Evolutionary conservation across 2,329 filamentous ascomycete species (phyloP).

Genomic region (Nemania sp.): DNA sequence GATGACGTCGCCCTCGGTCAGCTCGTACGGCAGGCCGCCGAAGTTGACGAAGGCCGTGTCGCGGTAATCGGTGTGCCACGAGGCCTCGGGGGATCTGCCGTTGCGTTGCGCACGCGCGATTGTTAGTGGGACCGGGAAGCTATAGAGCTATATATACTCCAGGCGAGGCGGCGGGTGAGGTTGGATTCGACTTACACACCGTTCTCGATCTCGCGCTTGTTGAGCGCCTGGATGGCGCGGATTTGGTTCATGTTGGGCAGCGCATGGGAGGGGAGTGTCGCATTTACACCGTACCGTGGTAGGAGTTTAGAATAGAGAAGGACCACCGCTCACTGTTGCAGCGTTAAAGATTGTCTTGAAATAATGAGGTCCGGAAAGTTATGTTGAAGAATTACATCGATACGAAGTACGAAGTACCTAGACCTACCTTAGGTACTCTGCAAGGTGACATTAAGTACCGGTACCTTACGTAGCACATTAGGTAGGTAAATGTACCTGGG

Average conservation of each 20-base stretch:
- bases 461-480: too few species aligned
- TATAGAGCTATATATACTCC: too few species aligned
- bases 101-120: background rate
- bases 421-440: background rate
- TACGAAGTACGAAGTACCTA: too few species aligned
- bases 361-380: background rate
- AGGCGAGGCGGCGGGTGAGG: background rate
- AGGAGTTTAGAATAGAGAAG: background rate
- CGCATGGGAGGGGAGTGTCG: background rate
- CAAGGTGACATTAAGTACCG: too few species aligned
- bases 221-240: constrained; percentile 87
- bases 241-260: constrained; percentile 81
- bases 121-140: constrained; percentile 35
- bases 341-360: background rate
- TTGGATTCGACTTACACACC: constrained; percentile 64
- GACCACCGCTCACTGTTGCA: background rate
- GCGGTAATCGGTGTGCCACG: constrained; percentile 97
- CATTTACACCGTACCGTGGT: background rate
- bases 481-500: too few species aligned
- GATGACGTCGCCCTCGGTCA: constrained; percentile 93
- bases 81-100: constrained; percentile 76
- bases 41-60: constrained; percentile 98
- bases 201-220: constrained; percentile 91
- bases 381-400: background rate
- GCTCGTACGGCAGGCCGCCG: constrained; percentile 87